Evolutionary conservation across 2,329 filamentous ascomycete genomes (phyloP).

Genomic region (Sporothrix phasma): DNA sequence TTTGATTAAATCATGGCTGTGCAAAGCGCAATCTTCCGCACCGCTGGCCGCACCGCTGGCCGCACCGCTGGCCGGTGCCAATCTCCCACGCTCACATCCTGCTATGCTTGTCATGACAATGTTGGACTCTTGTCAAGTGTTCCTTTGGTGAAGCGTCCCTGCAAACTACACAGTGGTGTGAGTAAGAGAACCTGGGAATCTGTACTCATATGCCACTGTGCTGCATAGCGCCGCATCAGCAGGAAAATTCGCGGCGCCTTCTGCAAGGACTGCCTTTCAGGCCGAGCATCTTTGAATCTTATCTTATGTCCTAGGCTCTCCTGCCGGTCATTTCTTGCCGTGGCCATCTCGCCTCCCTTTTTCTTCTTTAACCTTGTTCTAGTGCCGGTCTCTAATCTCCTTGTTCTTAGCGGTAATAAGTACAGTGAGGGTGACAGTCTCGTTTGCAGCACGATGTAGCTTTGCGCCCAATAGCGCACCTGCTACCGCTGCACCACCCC

Average conservation of each 20-base stretch:
- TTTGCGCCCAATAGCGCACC: neutral
- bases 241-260: neutral
- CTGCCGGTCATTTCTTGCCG: neutral
- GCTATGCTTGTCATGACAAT: neutral
- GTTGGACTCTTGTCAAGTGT: too few relatives aligned
- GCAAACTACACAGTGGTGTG: neutral
- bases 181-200: neutral
- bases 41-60: neutral
- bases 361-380: neutral
- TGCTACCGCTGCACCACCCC: neutral
- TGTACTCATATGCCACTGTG: neutral
- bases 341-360: neutral
- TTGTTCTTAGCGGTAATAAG: neutral
- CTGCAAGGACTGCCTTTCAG: neutral
- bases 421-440: neutral
- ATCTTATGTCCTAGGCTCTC: neutral
- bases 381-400: neutral
- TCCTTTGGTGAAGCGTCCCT: too few relatives aligned
- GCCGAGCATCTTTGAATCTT: neutral
- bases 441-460: neutral
- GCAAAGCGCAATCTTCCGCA: neutral
- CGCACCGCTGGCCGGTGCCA: neutral
- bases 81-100: neutral
- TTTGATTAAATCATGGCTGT: conserved; percentile 7
- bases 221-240: too few relatives aligned